Conservation (phyloP, 108 stramenopile species). For the Pseudonitzschia delicatissima region DNA sequence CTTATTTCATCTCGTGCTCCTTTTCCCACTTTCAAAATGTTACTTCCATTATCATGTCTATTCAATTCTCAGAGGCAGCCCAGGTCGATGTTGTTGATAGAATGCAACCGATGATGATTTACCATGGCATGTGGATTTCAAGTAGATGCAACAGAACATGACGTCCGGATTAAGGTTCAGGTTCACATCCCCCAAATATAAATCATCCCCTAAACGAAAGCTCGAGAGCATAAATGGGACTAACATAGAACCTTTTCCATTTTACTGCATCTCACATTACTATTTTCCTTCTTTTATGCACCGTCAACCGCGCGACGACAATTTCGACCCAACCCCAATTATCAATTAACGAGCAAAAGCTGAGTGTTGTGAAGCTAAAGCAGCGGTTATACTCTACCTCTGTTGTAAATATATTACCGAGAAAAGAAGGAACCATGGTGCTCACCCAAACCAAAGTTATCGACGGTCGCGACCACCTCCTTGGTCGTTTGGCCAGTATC, state of each 20-base stretch:
- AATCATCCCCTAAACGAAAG: too few relatives aligned
- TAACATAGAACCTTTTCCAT: neutral
- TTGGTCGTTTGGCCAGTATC: conserved; percentile 96
- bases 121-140: too few relatives aligned
- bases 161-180: too few relatives aligned
- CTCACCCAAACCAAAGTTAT: conserved; percentile 62
- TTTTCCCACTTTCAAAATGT: neutral
- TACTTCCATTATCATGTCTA: too few relatives aligned
- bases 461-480: conserved; percentile 98
- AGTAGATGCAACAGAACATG: too few relatives aligned
- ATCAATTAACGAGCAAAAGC: too few relatives aligned
- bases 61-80: too few relatives aligned
- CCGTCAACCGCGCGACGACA: neutral
- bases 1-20: conserved; percentile 1
- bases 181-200: too few relatives aligned
- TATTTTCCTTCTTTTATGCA: neutral
- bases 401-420: neutral
- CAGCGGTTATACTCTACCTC: neutral
- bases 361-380: too few relatives aligned
- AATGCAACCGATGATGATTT: too few relatives aligned
- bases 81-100: too few relatives aligned
- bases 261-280: conserved; percentile 5
- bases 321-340: neutral
- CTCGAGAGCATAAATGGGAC: neutral
- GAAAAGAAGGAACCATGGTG: conserved; percentile 47